Percentiles rank a stretch among this genome's conserved stretches.
phyloP scores from a whole-genome alignment of 2,329 filamentous ascomycete species.

The Blumeriella jaapii region DNA sequence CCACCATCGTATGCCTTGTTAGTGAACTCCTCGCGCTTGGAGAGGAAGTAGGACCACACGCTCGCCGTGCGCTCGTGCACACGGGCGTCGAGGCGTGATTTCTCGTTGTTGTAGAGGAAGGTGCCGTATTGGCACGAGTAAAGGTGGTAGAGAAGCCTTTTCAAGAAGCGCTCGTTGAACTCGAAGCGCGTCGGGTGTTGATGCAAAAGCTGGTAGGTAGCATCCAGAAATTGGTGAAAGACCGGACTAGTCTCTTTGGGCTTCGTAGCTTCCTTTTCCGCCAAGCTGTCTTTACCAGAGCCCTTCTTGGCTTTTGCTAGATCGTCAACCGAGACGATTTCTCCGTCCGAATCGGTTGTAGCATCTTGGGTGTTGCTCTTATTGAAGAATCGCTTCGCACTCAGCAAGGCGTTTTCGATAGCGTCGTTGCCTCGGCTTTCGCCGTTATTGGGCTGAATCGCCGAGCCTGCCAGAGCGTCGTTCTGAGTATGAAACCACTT shows the following conservation, averaged over 20 bases:
- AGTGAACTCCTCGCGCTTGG: slow-evolving; percentile 66
- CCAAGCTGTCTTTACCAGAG: slow-evolving; percentile 28
- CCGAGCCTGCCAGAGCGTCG: slow-evolving; percentile 57
- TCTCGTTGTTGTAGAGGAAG: slow-evolving; percentile 91
- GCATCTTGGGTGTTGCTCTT: slow-evolving; percentile 59
- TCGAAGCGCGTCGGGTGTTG: slow-evolving; percentile 87
- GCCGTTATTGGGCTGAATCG: slow-evolving; percentile 45
- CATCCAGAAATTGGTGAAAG: slow-evolving; percentile 95
- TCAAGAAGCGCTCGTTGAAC: slow-evolving; percentile 88
- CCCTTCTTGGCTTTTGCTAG: slow-evolving; percentile 29
- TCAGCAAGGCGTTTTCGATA: slow-evolving; percentile 74
- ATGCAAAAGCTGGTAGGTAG: slow-evolving; percentile 77
- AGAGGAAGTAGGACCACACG: slow-evolving; percentile 93
- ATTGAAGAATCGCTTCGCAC: slow-evolving; percentile 83
- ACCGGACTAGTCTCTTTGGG: slow-evolving; percentile 91
- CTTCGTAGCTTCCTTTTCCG: slow-evolving; percentile 58
- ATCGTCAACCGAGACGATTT: slow-evolving; percentile 21
- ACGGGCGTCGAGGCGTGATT: slow-evolving; percentile 62
- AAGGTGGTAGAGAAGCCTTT: slow-evolving; percentile 81
- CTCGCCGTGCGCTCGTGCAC: slow-evolving; percentile 65
- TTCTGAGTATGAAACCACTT: slow-evolving; percentile 90
- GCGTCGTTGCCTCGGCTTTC: slow-evolving; percentile 50
- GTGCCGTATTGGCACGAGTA: slow-evolving; percentile 96
- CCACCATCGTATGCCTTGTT: slow-evolving; percentile 68
- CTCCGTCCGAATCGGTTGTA: slow-evolving; percentile 43